Conservation (phyloP, 257 asterid genomes). For the Fraxinus pennsylvanica region DNA sequence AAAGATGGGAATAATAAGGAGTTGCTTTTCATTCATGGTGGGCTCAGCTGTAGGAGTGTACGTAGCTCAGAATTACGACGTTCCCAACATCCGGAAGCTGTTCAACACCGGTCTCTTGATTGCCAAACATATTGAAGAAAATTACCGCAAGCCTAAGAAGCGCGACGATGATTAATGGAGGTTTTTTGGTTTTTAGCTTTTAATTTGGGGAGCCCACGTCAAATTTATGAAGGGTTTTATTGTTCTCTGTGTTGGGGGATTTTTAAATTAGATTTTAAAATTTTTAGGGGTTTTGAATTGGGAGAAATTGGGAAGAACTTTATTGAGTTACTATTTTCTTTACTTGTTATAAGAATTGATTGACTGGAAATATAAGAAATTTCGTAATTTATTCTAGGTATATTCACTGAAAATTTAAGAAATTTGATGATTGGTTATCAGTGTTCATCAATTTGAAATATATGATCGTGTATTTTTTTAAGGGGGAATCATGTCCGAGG, state of each 20-base stretch:
- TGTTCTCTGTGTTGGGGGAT: background rate
- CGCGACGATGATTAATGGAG: slow-evolving; percentile 44
- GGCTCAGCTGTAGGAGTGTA: slow-evolving; percentile 70
- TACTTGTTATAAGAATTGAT: background rate
- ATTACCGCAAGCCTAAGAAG: slow-evolving; percentile 73
- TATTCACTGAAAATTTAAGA: background rate
- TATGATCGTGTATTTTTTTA: no score
- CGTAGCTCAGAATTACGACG: slow-evolving; percentile 82
- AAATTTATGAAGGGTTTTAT: background rate
- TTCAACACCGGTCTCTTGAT: slow-evolving; percentile 47
- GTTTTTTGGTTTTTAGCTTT: slow-evolving; percentile 1
- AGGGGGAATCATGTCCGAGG: background rate
- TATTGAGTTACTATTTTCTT: background rate
- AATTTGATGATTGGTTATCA: background rate
- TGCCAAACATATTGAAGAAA: slow-evolving; percentile 67
- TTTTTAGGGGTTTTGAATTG: background rate
- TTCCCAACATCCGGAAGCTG: slow-evolving; percentile 66
- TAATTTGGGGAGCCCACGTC: background rate
- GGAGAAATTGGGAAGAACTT: background rate
- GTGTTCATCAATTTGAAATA: background rate
- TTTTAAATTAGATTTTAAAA: background rate
- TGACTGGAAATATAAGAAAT: background rate
- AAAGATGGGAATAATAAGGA: slow-evolving; percentile 49
- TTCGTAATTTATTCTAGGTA: background rate
- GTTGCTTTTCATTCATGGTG: slow-evolving; percentile 51